Percentiles rank a stretch among this genome's conserved stretches.
Conservation (phyloP, 352 stramenopile species). For the Nothophytophthora sp. region DNA sequence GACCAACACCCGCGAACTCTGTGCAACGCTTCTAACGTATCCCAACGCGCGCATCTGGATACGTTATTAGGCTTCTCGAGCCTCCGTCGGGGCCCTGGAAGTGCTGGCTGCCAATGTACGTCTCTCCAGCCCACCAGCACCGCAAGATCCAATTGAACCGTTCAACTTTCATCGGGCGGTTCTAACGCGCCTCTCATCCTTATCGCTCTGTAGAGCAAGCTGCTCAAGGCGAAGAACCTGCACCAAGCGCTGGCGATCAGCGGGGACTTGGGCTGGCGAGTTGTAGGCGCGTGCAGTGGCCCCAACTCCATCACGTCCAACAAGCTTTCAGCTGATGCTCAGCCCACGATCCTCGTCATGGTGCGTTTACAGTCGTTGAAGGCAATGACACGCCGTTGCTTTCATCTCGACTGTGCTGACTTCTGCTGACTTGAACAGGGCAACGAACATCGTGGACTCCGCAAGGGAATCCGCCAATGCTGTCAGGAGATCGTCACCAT, state of each 20-base stretch:
- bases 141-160: neutral
- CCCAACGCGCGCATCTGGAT: no score
- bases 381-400: neutral
- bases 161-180: no score
- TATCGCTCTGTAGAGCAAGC: conserved; percentile 41
- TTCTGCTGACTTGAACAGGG: conserved; percentile 30
- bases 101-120: conserved; percentile 73
- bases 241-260: conserved; percentile 69
- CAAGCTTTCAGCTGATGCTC: conserved; percentile 35
- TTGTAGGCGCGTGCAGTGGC: conserved; percentile 74
- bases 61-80: conserved; percentile 48
- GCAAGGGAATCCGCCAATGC: conserved; percentile 69
- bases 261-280: conserved; percentile 65
- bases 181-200: neutral
- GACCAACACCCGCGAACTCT: no score
- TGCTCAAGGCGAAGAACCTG: conserved; percentile 70
- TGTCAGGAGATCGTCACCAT: conserved; percentile 80
- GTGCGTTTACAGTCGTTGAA: conserved; percentile 21
- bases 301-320: conserved; percentile 69
- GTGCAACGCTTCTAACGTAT: no score
- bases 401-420: neutral
- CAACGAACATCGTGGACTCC: conserved; percentile 79
- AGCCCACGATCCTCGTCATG: conserved; percentile 84
- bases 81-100: conserved; percentile 74
- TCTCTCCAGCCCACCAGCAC: neutral